These are phyloP conservation scores for Pseudocercospora eumusae DNA, from an alignment of 2,329 filamentous ascomycete species.

Conservation along the genomic window DNA sequence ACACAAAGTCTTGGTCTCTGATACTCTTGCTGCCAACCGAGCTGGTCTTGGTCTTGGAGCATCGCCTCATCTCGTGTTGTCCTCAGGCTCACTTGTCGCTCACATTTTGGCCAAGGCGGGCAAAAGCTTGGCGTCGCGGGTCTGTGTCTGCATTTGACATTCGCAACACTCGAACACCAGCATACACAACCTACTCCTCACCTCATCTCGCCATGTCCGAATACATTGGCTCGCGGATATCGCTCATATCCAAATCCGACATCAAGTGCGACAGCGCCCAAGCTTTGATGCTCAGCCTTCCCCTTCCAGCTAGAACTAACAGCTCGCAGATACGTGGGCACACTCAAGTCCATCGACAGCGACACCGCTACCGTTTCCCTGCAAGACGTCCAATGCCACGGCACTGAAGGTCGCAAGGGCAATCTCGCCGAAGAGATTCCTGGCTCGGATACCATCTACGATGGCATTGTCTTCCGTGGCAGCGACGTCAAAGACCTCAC, in stretches of 20 bases:
- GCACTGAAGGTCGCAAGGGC: conserved; percentile 84
- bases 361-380: conserved; percentile 95
- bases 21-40: not conserved
- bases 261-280: conserved; percentile 67
- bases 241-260: conserved; percentile 94
- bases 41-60: conserved; percentile 6
- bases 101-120: not conserved
- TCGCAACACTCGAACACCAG: conserved; percentile 4
- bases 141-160: not conserved
- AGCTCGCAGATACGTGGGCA: conserved; percentile 80
- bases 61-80: not conserved
- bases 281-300: not conserved
- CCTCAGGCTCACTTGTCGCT: not conserved
- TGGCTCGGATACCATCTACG: conserved; percentile 85
- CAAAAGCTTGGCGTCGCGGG: not conserved
- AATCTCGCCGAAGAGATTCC: conserved; percentile 79
- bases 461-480: conserved; percentile 97
- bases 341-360: conserved; percentile 96
- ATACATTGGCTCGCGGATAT: conserved; percentile 81
- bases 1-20: not conserved
- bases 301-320: too few species aligned
- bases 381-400: conserved; percentile 91
- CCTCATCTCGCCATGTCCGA: conserved; percentile 54
- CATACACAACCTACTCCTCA: conserved; percentile 8
- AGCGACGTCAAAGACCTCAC: conserved; percentile 98